A percentile compares a stretch with the other conserved stretches of the same genome.
These are phyloP conservation scores for Lentithecium fluviatile DNA, from an alignment of 495 filamentous ascomycete species.

Conservation along the genomic window DNA sequence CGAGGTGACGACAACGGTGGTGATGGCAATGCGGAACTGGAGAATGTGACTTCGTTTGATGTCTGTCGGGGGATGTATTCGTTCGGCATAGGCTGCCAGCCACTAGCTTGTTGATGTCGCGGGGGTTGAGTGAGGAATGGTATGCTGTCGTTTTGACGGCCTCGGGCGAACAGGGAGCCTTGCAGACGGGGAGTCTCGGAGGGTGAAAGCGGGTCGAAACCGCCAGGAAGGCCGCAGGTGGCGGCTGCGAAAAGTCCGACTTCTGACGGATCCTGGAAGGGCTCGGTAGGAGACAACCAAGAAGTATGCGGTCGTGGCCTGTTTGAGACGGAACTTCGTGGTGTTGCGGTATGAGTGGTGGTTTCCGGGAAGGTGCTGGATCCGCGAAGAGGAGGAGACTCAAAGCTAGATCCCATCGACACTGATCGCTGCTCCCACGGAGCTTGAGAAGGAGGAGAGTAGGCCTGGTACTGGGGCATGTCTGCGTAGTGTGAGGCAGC, in stretches of 20 bases:
- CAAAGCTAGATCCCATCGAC: constrained; percentile 14
- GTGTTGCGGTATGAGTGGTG: constrained; percentile 12
- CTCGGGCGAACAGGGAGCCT: constrained; percentile 18
- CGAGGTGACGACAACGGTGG: constrained; percentile 6
- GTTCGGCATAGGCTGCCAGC: constrained; percentile 22
- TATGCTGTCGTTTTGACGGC: constrained; percentile 23
- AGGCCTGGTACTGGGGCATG: neutral
- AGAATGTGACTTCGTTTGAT: neutral
- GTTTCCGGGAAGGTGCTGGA: constrained; percentile 33
- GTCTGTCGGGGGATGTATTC: constrained; percentile 18
- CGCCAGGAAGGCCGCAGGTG: constrained; percentile 37
- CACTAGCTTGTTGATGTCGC: neutral
- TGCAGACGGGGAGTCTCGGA: constrained; percentile 24
- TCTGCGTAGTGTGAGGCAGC: constrained; percentile 10
- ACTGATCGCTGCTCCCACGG: neutral
- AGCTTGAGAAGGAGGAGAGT: neutral
- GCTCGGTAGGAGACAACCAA: constrained; percentile 31
- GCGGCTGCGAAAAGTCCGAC: constrained; percentile 43
- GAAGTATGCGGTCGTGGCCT: constrained; percentile 25
- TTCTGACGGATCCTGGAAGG: constrained; percentile 36
- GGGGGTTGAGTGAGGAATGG: constrained; percentile 22
- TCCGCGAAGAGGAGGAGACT: constrained; percentile 19
- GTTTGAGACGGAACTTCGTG: constrained; percentile 7
- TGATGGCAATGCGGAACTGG: constrained; percentile 12
- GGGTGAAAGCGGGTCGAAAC: constrained; percentile 21